These are phyloP conservation scores for Hirsutella minnesotensis DNA, from an alignment of 2,329 filamentous ascomycete genomes.

Conservation along the genomic window DNA sequence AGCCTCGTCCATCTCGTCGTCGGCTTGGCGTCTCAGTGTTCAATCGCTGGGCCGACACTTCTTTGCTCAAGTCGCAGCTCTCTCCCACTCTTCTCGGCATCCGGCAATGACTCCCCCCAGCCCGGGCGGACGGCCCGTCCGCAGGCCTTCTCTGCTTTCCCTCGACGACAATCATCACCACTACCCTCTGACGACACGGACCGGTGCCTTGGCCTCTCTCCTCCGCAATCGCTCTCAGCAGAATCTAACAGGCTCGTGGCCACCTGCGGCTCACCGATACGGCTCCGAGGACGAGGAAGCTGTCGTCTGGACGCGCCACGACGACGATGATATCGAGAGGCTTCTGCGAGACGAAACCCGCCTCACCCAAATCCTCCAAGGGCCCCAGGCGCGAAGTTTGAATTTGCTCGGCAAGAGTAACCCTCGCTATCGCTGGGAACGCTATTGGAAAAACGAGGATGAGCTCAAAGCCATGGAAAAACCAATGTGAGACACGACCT, in stretches of 20 bases:
- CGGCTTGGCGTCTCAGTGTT: no score
- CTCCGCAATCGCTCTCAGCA: conserved; percentile 27
- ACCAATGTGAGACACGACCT: conserved; percentile 42
- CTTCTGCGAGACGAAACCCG: conserved; percentile 44
- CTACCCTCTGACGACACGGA: conserved; percentile 22
- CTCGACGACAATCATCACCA: conserved; percentile 18
- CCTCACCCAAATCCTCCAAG: conserved; percentile 45
- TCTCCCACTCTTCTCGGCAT: not conserved
- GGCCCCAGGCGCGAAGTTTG: conserved; percentile 70
- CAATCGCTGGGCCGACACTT: not conserved
- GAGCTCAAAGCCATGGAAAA: conserved; percentile 61
- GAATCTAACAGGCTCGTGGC: conserved; percentile 16
- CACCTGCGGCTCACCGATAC: conserved; percentile 8
- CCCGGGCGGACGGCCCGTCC: conserved; percentile 12
- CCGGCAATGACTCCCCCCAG: conserved; percentile 17
- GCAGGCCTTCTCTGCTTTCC: conserved; percentile 19
- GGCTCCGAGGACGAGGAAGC: conserved; percentile 21
- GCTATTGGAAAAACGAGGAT: conserved; percentile 73
- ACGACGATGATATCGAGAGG: conserved; percentile 32
- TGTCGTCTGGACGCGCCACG: conserved; percentile 11
- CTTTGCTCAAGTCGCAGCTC: not conserved
- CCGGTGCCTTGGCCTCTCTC: conserved; percentile 24
- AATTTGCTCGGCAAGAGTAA: conserved; percentile 82
- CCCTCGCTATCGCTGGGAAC: conserved; percentile 73
- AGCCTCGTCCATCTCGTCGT: not conserved